phyloP scores from a whole-genome alignment of 768 basidiomycete species.

The Thelephora ganbajun region DNA sequence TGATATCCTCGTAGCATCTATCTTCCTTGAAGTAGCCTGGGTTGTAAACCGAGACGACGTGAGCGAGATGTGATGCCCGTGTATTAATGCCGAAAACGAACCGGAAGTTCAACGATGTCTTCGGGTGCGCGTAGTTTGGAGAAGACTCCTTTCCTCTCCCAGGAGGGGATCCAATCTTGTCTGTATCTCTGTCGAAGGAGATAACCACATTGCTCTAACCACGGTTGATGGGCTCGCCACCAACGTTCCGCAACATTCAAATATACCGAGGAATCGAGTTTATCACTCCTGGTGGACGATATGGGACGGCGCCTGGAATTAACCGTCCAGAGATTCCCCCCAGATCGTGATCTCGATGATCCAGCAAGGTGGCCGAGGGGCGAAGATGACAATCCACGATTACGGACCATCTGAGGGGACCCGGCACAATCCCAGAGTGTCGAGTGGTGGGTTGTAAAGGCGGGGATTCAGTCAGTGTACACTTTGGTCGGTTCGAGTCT shows the following conservation, averaged over 20 bases:
- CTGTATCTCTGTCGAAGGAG: conserved; percentile 13
- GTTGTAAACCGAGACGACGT: not conserved
- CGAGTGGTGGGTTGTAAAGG: no score
- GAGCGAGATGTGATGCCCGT: not conserved
- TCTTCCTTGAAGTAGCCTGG: not conserved
- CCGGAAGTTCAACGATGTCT: not conserved
- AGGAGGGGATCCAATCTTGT: conserved; percentile 15
- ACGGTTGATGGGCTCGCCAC: not conserved
- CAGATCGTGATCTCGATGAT: no score
- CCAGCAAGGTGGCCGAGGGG: no score
- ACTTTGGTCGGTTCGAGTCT: no score
- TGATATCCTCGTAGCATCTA: conserved; percentile 12
- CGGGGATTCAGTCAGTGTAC: no score
- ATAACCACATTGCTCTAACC: conserved; percentile 8
- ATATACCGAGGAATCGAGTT: no score
- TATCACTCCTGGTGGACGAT: no score
- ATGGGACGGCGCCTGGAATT: no score
- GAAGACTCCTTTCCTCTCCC: conserved; percentile 5
- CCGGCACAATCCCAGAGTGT: no score
- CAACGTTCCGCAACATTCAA: not conserved
- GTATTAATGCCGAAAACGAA: not conserved
- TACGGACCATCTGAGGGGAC: no score
- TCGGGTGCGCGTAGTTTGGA: not conserved
- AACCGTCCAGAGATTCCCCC: no score
- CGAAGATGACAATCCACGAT: no score